Evolutionary conservation across 2,329 filamentous ascomycete genomes (phyloP).

Genomic region (Neonectria punicea): DNA sequence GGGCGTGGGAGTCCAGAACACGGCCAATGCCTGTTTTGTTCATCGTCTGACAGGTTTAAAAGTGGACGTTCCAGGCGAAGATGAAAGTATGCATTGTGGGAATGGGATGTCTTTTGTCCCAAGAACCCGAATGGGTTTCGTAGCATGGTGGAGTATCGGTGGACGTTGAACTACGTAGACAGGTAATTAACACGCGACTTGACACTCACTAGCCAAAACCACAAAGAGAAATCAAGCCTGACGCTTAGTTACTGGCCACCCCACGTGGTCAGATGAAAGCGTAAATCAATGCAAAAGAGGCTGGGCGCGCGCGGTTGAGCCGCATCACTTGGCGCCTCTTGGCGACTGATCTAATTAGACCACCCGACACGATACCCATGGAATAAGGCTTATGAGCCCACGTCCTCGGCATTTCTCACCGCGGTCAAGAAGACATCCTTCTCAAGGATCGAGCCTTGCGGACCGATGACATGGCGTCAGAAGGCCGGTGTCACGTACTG

Average conservation of each 20-base stretch:
- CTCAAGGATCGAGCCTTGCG: neutral
- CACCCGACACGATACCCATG: neutral
- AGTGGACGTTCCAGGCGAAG: neutral
- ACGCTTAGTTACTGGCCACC: neutral
- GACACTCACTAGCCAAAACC: neutral
- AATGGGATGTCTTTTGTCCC: neutral
- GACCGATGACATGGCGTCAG: neutral
- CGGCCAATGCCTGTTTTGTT: neutral
- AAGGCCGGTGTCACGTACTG: neutral
- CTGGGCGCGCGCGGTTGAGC: neutral
- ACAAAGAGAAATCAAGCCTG: neutral
- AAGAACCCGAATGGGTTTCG: too few relatives aligned
- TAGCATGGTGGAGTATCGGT: neutral
- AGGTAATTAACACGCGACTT: neutral
- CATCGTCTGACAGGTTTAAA: neutral
- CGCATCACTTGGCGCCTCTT: slow-evolving; percentile 3
- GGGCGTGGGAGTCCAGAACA: neutral
- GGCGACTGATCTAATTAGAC: neutral
- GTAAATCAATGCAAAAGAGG: neutral
- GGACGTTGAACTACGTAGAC: too few relatives aligned
- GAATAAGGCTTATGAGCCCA: neutral
- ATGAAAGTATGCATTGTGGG: neutral
- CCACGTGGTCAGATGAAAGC: neutral
- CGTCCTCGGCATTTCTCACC: neutral
- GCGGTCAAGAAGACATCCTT: neutral